These are phyloP conservation scores for Collybiopsis confluens DNA, from an alignment of 768 basidiomycete genomes.

Conservation along the genomic window DNA sequence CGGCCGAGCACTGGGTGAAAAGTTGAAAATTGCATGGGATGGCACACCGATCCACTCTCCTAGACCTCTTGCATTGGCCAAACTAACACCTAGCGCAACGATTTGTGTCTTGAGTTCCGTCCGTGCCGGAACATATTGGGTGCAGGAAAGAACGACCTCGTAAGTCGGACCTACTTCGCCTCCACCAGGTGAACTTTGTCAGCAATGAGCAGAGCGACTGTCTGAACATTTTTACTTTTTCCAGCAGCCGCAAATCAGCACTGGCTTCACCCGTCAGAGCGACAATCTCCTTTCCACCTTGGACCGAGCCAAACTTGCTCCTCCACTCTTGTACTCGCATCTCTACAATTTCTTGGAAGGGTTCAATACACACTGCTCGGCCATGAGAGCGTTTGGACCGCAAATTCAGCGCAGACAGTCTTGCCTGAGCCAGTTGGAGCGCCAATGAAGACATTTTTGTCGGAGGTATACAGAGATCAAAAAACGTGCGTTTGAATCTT, in stretches of 20 bases:
- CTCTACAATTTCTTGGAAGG: slow-evolving; percentile 98
- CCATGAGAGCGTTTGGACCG: slow-evolving; percentile 79
- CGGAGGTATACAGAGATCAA: slow-evolving; percentile 93
- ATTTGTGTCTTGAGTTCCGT: slow-evolving; percentile 91
- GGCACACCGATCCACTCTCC: slow-evolving; percentile 98
- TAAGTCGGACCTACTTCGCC: slow-evolving; percentile 96
- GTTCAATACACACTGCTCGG: slow-evolving; percentile 92
- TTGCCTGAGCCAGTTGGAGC: slow-evolving; percentile 97
- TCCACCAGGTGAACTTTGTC: slow-evolving; percentile 92
- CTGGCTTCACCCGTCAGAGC: slow-evolving; percentile 93
- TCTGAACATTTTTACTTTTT: slow-evolving; percentile 96
- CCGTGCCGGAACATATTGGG: slow-evolving; percentile 94
- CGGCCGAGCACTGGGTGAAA: slow-evolving; percentile 94
- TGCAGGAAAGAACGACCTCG: slow-evolving; percentile 92
- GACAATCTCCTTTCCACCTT: slow-evolving; percentile 92
- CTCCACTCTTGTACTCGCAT: slow-evolving; percentile 86
- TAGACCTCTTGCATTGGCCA: slow-evolving; percentile 92
- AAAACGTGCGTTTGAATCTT: slow-evolving; percentile 99
- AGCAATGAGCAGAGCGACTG: slow-evolving; percentile 86
- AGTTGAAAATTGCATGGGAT: slow-evolving; percentile 95
- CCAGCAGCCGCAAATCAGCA: slow-evolving; percentile 82
- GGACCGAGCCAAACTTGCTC: slow-evolving; percentile 73
- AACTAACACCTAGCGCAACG: slow-evolving; percentile 90
- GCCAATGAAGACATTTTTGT: slow-evolving; percentile 95
- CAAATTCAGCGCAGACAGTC: slow-evolving; percentile 96